Percentiles rank a stretch among this genome's conserved stretches.
phyloP scores from a whole-genome alignment of 2,329 filamentous ascomycete genomes.

The Sporothrix humicola region DNA sequence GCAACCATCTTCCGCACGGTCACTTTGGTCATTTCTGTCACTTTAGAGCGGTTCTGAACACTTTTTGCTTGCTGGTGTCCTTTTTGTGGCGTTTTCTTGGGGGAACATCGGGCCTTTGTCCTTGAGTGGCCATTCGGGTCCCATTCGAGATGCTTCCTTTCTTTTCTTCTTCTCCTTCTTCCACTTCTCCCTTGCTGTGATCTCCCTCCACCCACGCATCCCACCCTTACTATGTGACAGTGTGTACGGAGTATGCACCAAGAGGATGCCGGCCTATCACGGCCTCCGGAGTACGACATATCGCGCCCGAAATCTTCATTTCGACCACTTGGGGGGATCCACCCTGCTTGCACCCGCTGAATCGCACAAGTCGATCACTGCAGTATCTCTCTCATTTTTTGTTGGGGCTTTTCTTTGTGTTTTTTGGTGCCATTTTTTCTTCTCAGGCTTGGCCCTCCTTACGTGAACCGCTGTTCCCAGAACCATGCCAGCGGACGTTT shows the following conservation, averaged over 20 bases:
- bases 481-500: conserved; percentile 19
- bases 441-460: neutral
- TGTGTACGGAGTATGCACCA: neutral
- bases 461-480: neutral
- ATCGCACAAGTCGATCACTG: neutral
- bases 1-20: conserved; percentile 5
- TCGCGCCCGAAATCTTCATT: neutral
- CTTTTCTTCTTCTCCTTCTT: neutral
- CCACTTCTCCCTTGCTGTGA: neutral
- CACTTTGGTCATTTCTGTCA: neutral
- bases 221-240: neutral
- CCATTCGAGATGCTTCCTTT: neutral
- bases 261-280: conserved; percentile 2
- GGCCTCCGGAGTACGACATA: neutral
- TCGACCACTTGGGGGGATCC: too few species aligned
- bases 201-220: too few species aligned
- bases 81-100: neutral
- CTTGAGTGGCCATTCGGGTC: neutral
- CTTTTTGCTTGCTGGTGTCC: too few species aligned
- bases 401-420: neutral
- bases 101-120: neutral
- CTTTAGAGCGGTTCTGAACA: neutral
- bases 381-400: neutral
- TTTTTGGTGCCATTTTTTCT: too few species aligned
- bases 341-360: conserved; percentile 4